phyloP scores from a whole-genome alignment of 2,329 filamentous ascomycete genomes.

The Colletotrichum theobromicola region DNA sequence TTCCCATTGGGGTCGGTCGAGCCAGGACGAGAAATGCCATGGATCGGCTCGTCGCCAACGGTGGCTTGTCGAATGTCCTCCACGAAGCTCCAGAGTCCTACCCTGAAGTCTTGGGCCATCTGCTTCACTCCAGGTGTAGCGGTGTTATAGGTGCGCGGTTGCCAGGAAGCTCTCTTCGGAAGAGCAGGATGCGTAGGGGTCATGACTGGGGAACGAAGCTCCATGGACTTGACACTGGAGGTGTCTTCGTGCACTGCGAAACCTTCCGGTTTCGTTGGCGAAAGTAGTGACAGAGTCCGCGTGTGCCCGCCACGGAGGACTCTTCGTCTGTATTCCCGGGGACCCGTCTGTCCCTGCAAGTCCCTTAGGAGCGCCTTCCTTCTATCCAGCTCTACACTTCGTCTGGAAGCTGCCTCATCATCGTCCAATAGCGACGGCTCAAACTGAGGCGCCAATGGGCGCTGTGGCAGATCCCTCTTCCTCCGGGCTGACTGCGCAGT shows the following conservation, averaged over 20 bases:
- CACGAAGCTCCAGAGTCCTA: slow-evolving; percentile 91
- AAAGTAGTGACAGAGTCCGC: slow-evolving; percentile 78
- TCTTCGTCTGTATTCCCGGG: slow-evolving; percentile 54
- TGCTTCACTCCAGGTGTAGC: slow-evolving; percentile 63
- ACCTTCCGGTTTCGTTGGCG: slow-evolving; percentile 60
- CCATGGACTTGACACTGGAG: slow-evolving; percentile 46
- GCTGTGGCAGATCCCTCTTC: slow-evolving; percentile 71
- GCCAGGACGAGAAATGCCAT: slow-evolving; percentile 42
- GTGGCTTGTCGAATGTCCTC: slow-evolving; percentile 96
- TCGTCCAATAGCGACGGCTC: slow-evolving; percentile 40
- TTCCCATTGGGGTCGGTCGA: slow-evolving; percentile 4
- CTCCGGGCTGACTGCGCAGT: slow-evolving; percentile 76
- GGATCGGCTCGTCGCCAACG: slow-evolving; percentile 88
- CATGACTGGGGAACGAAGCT: slow-evolving; percentile 29
- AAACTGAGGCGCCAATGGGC: slow-evolving; percentile 22
- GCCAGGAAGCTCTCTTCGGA: slow-evolving; percentile 65
- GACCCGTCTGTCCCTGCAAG: slow-evolving; percentile 49
- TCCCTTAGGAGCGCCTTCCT: slow-evolving; percentile 67
- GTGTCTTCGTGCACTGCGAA: slow-evolving; percentile 51
- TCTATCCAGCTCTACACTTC: slow-evolving; percentile 71
- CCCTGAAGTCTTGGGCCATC: slow-evolving; percentile 86
- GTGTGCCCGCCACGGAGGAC: slow-evolving; percentile 73
- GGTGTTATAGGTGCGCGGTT: slow-evolving; percentile 54
- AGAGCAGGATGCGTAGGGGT: slow-evolving; percentile 42
- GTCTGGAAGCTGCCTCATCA: slow-evolving; percentile 37